Evolutionary conservation across 805 yeast species (phyloP).

Genomic region (Yamadazyma takamatsuzukensis): DNA sequence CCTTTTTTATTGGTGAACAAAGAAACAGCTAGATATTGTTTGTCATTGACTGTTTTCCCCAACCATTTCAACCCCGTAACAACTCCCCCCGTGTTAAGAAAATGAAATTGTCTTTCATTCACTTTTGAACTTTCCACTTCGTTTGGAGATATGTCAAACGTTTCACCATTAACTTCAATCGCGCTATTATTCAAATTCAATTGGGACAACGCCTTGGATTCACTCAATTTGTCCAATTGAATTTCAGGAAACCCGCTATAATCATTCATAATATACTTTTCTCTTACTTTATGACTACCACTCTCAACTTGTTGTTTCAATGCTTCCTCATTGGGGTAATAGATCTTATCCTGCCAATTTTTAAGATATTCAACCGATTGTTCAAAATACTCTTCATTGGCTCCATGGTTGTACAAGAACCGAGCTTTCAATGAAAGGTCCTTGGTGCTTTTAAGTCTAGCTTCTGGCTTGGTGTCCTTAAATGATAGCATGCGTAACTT

Average conservation of each 20-base stretch:
- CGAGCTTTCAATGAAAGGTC: slow-evolving; percentile 28
- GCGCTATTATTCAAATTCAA: too few species aligned
- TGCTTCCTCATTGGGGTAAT: slow-evolving; percentile 35
- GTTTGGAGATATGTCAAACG: too few species aligned
- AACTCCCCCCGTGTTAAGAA: slow-evolving; percentile 49
- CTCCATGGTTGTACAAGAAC: slow-evolving; percentile 45
- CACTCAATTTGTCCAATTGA: too few species aligned
- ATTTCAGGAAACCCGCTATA: too few species aligned
- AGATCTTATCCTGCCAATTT: slow-evolving; percentile 47
- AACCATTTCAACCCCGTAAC: slow-evolving; percentile 56
- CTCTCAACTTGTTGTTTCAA: slow-evolving; percentile 5
- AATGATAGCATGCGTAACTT: not conserved
- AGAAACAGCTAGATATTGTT: slow-evolving; percentile 49
- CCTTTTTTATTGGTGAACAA: slow-evolving; percentile 34
- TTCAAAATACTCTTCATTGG: slow-evolving; percentile 40
- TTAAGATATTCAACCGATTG: slow-evolving; percentile 42
- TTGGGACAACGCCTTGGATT: too few species aligned
- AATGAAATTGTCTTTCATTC: slow-evolving; percentile 29
- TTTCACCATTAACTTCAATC: too few species aligned
- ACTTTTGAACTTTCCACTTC: too few species aligned
- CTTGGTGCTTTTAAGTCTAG: slow-evolving; percentile 2
- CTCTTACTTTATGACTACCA: slow-evolving; percentile 5
- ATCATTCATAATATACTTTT: too few species aligned
- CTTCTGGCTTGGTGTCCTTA: not conserved
- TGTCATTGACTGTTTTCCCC: slow-evolving; percentile 16